Base-by-base conservation (phyloP, 225 moss, liverwort and hornwort species). In the Physcomitrellopsis africana region DNA sequence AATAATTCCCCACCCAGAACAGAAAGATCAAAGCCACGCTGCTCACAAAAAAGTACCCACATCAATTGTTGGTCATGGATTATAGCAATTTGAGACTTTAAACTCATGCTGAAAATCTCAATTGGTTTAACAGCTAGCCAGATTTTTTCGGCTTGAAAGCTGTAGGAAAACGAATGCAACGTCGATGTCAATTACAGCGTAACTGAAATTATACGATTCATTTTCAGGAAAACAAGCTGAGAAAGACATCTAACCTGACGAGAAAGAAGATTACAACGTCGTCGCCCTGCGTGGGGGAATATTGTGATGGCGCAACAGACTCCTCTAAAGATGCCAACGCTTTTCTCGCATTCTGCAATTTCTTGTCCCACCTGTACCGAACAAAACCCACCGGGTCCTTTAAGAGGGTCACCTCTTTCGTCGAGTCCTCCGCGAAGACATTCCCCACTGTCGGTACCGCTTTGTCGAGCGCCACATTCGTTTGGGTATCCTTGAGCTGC, bases 1-100 rank as follows among this genome's bases (percentile, higher is more conserved):
- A 8, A 20, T 80, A 85, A 52, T 88, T 88, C 43, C 85, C 85
- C 52, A 85, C 42, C 85, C 85, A 88, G 43, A 88, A 88, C 13
- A 75, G 2, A 13, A 77, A 48, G 43, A 59, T 3, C 45, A 85
- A 56, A 2, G 72, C 46, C 5, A 76, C 29, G 66, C 88, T 88
- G 72, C 76, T 71, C 60, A 61, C 17, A 17, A 13, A 51, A 45
- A 72, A 37, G 13, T 37, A 45, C n/a, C 26, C 63, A 11, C 43
- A 5, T 76, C 68, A 76, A 5, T 9, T 26, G 54, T 7, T n/a
- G 14, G 19, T 11, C 37, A 41, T 29, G 61, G n/a, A 41, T 61
- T 37, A 9, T 17, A 18, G 19, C 2, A 19, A 8, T 54, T 7
- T 54, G 54, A 37, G 32, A 37, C 32, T 37, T 37, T 37, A 37